Conservation (phyloP, 2,329 filamentous ascomycete genomes). For the Calonectria naviculata region DNA sequence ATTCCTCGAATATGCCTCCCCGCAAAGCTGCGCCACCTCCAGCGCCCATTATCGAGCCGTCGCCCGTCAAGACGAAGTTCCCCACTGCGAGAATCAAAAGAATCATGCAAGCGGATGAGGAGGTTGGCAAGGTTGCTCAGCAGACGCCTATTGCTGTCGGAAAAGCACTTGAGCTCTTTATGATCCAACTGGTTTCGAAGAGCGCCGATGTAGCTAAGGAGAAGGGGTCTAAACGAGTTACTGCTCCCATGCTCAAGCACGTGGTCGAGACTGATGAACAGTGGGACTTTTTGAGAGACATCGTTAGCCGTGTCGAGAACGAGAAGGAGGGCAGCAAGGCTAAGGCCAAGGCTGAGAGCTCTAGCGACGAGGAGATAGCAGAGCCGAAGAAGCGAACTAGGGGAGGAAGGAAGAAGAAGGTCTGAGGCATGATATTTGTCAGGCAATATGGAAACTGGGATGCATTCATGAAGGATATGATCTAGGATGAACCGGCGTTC, state of each 20-base stretch:
- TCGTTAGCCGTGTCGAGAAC: constrained; percentile 83
- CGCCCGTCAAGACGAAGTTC: constrained; percentile 91
- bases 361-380: constrained; percentile 60
- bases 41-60: constrained; percentile 65
- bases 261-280: constrained; percentile 90
- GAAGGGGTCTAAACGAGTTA: constrained; percentile 89
- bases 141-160: constrained; percentile 96
- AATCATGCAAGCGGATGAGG: constrained; percentile 99
- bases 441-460: constrained; percentile 7
- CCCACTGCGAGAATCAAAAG: constrained; percentile 97
- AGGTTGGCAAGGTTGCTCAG: constrained; percentile 98
- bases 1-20: constrained; percentile 47
- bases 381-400: constrained; percentile 61
- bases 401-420: constrained; percentile 63
- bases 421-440: constrained; percentile 24
- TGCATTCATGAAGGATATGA: constrained; percentile 42
- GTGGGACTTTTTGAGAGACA: constrained; percentile 93
- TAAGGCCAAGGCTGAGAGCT: constrained; percentile 62
- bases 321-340: constrained; percentile 59
- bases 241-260: constrained; percentile 89
- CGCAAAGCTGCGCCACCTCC: constrained; percentile 47
- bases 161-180: constrained; percentile 96
- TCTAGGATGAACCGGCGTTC: constrained; percentile 39
- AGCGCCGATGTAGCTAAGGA: constrained; percentile 86
- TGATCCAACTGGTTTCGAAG: constrained; percentile 92